A percentile compares a stretch with the other conserved stretches of the same genome.
Conservation (phyloP, 805 yeast genomes). For the Jamesozyma rosinii region DNA sequence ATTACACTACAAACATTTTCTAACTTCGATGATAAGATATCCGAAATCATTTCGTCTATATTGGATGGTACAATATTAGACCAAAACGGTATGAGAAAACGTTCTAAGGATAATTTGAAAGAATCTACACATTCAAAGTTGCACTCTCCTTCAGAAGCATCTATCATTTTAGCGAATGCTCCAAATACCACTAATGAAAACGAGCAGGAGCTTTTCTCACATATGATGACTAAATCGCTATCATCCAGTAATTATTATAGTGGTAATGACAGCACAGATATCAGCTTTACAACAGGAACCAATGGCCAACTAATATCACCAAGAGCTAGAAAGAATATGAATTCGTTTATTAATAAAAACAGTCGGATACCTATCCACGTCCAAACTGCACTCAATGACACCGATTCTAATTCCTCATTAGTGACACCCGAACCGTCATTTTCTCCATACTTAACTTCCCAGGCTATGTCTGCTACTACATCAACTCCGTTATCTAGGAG, state of each 20-base stretch:
- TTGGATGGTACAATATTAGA: conserved; percentile 20
- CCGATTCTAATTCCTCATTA: not conserved
- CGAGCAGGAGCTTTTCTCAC: conserved; percentile 3
- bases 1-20: conserved; percentile 18
- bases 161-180: conserved; percentile 1
- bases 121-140: conserved; percentile 9
- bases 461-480: conserved; percentile 8
- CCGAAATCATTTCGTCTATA: conserved; percentile 21
- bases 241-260: conserved; percentile 3
- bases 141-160: conserved; percentile 8
- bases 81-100: conserved; percentile 12
- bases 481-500: conserved; percentile 12
- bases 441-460: conserved; percentile 7
- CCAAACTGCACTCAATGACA: not conserved
- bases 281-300: not conserved
- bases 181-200: not conserved
- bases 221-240: conserved; percentile 7
- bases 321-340: conserved; percentile 8
- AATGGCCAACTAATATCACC: conserved; percentile 4
- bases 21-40: conserved; percentile 19
- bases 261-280: not conserved
- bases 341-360: conserved; percentile 1
- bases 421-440: not conserved
- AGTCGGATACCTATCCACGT: conserved; percentile 3
- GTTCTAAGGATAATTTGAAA: conserved; percentile 5